Percentiles rank a stretch among this genome's conserved stretches.
These are phyloP conservation scores for Globisporangium splendens DNA, from an alignment of 352 stramenopile species.

Conservation along the genomic window DNA sequence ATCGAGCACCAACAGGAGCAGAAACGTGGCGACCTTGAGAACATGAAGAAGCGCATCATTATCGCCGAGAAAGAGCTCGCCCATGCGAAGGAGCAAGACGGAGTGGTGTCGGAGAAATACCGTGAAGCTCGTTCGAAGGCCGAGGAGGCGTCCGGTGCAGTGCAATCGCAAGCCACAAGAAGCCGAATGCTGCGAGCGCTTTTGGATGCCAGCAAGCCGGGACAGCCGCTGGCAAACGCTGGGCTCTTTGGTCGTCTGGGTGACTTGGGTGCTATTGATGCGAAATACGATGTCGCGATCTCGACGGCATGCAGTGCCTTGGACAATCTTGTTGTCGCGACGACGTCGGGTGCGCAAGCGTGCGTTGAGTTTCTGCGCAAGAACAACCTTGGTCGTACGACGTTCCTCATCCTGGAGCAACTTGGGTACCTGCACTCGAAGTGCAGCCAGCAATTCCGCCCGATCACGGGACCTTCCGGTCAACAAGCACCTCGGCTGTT, in stretches of 20 bases:
- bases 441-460: conserved; percentile 59
- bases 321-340: conserved; percentile 97
- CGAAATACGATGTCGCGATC: conserved; percentile 97
- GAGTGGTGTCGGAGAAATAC: conserved; percentile 50
- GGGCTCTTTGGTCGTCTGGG: conserved; percentile 95
- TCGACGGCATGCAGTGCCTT: conserved; percentile 96
- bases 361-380: conserved; percentile 95
- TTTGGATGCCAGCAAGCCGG: conserved; percentile 88
- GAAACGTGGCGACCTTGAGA: conserved; percentile 48
- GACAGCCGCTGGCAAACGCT: conserved; percentile 88
- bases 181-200: conserved; percentile 87
- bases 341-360: conserved; percentile 91
- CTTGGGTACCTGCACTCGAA: conserved; percentile 83
- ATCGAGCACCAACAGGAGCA: conserved; percentile 57
- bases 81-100: conserved; percentile 45
- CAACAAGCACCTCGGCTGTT: conserved; percentile 74
- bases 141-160: conserved; percentile 62
- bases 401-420: conserved; percentile 98
- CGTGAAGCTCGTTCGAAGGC: conserved; percentile 71
- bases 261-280: conserved; percentile 95
- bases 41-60: conserved; percentile 72
- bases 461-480: conserved; percentile 40
- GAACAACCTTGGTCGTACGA: conserved; percentile 94
- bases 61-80: conserved; percentile 83
- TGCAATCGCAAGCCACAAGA: conserved; percentile 65